Base-by-base conservation (phyloP, 331 rosid genomes). In the Pyrus hybrid region DNA sequence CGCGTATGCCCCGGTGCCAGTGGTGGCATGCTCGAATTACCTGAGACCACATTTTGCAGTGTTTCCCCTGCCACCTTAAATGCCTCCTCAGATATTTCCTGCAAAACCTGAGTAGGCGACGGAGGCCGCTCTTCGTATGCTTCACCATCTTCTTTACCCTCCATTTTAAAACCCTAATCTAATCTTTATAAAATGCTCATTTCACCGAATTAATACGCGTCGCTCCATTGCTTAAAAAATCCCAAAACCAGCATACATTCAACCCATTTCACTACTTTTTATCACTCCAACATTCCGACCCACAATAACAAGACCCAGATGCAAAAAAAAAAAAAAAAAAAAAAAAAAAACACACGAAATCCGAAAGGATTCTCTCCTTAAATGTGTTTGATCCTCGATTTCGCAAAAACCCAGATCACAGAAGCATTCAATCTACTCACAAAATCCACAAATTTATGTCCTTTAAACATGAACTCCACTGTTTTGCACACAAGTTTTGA, bases 31-130 rank as follows among this genome's bases (percentile, higher is more conserved):
- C 71, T 77, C 37, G 92, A 78, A 47, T 76, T 61, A 5, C 80
- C 83, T 25, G 85, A 26, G 71, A 73, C 85, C 82, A 93, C 88
- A 78, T 35, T 80, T 0, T 81, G 80, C 32, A 84, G 70, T 74
- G 92, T 86, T 75, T 90, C 97, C 45, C 93, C 97, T 1, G 86
- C 96, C 81, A 76, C 89, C 83, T 76, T 86, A 63, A 80, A 63
- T 67, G 86, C 93, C 82, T 82, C 93, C 65, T 77, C 97, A 7
- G 97, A 88, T 26, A 88, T 58, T 41, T 90, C 90, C 37, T 91
- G 93, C 82, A 88, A 83, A 63, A 57, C 86, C 87, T 73, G 62
- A 45, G 77, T 56, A 12, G 91, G 93, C 8, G 88, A 87, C 2
- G 87, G 10, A 30, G 83, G 83, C 76, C 64, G 35, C 29, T 87